Base-by-base conservation (phyloP, 129 eudicot species). In the Ambrosia artemisiifolia region DNA sequence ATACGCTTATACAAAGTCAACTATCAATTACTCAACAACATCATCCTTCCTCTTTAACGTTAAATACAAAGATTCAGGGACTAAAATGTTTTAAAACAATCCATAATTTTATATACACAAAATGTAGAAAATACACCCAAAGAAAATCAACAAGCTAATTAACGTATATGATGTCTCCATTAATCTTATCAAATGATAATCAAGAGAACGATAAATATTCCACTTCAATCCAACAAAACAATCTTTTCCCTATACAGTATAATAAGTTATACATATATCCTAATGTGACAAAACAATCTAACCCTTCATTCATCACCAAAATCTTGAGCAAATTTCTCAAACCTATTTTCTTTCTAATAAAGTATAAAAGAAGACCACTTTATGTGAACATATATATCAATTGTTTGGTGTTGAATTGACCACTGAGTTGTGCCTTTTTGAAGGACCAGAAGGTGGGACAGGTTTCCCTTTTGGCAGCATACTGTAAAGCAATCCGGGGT, bases 371-470 rank as follows among this genome's bases (percentile, higher is more conserved):
- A 69, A 35, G 44, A 60, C 34, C 7, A 60, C 44, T 68, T 0
- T 57, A 38, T 35, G 20, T 11, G 14, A 48, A 43, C 10, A 32
- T 1, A 34, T 79, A 6, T 3, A 47, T 78, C 66, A 50, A 42
- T 78, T 76, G 11, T 69, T 43, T 24, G 78, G 85, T 20, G 79
- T 51, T 6, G 77, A 71, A 59, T 73, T 62, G 69, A 76, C 87
- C 71, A 74, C 56, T 13, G 85, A 81, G 43, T 91, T 91, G 77
- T 91, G 97, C 59, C 95, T 73, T 69, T 85, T 83, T 33, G 97
- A 91, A 9, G 97, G 97, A 54, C 87, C 97, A 28, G 96, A 90
- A 40, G 89, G 88, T 18, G 97, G 95, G 32, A 80, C 70, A 16
- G 80, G 85, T 2, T 11, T 46, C 63, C 89, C 91, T 84, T 85